A percentile compares a stretch with the other conserved stretches of the same genome.
phyloP scores from a whole-genome alignment of 176 grass and related monocot species.

The Hordeum marinum region DNA sequence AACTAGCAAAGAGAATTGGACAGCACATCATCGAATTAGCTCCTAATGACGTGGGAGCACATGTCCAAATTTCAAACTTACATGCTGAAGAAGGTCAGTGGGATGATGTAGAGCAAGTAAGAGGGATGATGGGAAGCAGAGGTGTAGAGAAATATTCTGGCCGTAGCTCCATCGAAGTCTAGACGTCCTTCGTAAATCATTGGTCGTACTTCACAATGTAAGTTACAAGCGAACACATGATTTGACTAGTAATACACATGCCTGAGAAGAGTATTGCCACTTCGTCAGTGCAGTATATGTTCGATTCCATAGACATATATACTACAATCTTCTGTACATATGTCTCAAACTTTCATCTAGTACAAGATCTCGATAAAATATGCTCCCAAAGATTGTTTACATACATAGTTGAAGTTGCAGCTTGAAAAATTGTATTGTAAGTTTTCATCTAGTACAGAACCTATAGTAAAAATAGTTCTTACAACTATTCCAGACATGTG shows the following conservation, averaged over 20 bases:
- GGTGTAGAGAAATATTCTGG: constrained; percentile 63
- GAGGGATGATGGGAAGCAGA: constrained; percentile 46
- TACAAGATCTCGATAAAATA: background rate
- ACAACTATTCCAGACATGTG: background rate
- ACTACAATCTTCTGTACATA: background rate
- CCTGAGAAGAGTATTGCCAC: background rate
- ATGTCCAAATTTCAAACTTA: constrained; percentile 70
- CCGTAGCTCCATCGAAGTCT: constrained; percentile 53
- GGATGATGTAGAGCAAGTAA: constrained; percentile 58
- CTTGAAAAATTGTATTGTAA: background rate
- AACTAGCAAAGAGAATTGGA: constrained; percentile 46
- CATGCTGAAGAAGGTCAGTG: constrained; percentile 57
- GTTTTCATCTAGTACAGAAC: background rate
- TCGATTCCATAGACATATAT: background rate
- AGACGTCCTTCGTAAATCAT: constrained; percentile 1
- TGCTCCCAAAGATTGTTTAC: background rate
- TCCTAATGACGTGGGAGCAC: constrained; percentile 52
- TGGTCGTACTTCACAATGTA: background rate
- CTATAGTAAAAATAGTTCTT: background rate
- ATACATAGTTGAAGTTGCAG: background rate
- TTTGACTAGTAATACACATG: background rate
- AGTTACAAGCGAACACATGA: background rate
- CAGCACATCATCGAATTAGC: constrained; percentile 29
- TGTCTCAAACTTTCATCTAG: background rate
- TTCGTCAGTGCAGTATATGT: background rate